Base-by-base conservation (phyloP, 345 rosid genomes). In the Acer campestre region DNA sequence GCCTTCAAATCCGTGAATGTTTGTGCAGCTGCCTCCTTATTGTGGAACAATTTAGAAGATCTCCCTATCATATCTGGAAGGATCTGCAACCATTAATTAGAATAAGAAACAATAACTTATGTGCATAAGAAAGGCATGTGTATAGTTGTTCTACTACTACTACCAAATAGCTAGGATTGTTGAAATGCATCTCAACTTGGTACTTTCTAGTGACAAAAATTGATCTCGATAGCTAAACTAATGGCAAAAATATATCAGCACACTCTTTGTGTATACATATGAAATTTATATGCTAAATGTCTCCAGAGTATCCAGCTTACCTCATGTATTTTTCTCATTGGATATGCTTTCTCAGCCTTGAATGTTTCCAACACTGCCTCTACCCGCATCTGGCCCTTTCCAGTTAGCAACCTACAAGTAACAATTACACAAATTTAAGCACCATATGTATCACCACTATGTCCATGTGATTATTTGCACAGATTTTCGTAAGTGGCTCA, bases 331-430 rank as follows among this genome's bases (percentile, higher is more conserved):
- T 82, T 91, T 79, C 90, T 91, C 71, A 94, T 79, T 7, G 97
- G 94, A 81, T 90, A 94, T 82, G 97, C 95, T 88, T 85, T 80
- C 17, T 94, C 97, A 70, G 99, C 97, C 79, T 90, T 94, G 83
- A 96, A 96, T 35, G 78, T 86, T 62, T 87, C 90, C 8, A 89
- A 63, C n/a, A 97, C 98, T 67, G 89, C 95, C 84, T 96, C 93
- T 72, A 90, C 89, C 99, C 1, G 98, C 99, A 71, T 87, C 85
- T 83, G 82, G 90, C 68, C 99, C 99, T 86, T 94, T 88, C 99
- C 99, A 96, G 75, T 85, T 83, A 67, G 91, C 83, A 77, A 94
- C 98, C 99, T 96, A 84, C 79, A 82, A 31, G 76, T 71, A 35
- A 71, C 31, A 38, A 68, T 16, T 13, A 62, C 16, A 72, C 2